Conservation (phyloP, 2,329 filamentous ascomycete genomes). For the Botrytis cinerea region DNA sequence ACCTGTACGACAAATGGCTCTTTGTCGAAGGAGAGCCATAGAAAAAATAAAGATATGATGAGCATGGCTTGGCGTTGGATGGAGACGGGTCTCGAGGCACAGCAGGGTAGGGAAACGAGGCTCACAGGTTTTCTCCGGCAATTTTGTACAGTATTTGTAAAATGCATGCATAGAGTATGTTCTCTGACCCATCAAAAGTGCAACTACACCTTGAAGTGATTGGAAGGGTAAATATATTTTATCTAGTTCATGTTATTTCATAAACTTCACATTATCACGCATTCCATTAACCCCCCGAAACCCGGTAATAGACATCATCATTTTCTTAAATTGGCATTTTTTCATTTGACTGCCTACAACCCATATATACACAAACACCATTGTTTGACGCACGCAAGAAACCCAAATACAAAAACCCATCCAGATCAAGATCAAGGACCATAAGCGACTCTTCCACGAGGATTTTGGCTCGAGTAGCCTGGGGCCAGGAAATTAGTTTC, state of each 20-base stretch:
- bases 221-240: neutral
- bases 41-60: conserved; percentile 16
- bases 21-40: neutral
- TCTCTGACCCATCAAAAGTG: neutral
- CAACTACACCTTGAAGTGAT: no score
- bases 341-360: conserved; percentile 36
- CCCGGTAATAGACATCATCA: neutral
- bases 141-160: conserved; percentile 28
- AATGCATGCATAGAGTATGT: conserved; percentile 28
- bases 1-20: neutral
- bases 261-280: neutral
- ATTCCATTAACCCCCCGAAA: neutral
- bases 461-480: conserved; percentile 49
- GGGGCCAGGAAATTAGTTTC: conserved; percentile 79
- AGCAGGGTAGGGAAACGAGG: conserved; percentile 7
- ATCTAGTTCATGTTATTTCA: neutral
- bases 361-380: conserved; percentile 44
- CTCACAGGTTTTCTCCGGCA: conserved; percentile 17
- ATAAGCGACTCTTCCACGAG: conserved; percentile 41
- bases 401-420: conserved; percentile 32
- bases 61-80: conserved; percentile 39
- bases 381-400: conserved; percentile 30
- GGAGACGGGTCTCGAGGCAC: conserved; percentile 27
- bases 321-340: conserved; percentile 28
- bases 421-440: conserved; percentile 37